Base-by-base conservation (phyloP, 352 stramenopile species). In the Nothophytophthora sp. region DNA sequence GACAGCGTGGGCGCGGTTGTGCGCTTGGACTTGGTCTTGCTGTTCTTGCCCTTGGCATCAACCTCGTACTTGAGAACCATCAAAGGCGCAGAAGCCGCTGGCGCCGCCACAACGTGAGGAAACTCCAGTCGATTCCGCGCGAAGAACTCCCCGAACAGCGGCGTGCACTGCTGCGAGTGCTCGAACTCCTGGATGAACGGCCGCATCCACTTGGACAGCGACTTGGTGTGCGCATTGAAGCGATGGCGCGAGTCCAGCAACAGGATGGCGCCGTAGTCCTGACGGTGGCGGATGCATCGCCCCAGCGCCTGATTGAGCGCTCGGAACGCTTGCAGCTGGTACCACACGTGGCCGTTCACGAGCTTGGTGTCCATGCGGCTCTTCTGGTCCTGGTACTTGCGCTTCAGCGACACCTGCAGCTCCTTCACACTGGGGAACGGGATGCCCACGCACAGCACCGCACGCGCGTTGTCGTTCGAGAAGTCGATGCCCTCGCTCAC, bases 401-500 rank as follows among this genome's bases (percentile, higher is more conserved):
- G 81, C 59, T 95, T 95, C 22, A 95, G 56, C 19, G 57, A 73
- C 2, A 95, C 75, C 51, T 95, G 85, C 9, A 92, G 81, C 75
- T 99, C 97, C 60, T 97, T 95, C 7, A 96, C 82, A 15, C 92
- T 97, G 10, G 97, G 91, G 73, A 98, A 99, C n/a, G 98, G 97
- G 33, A 99, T 95, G 2, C 98, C 98, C 18, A 98, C 98, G n/a
- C 98, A 96, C 15, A 99, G 75, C 11, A 99, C 97, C 15, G 87
- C 87, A 25, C 97, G 81, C 8, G 96, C 98, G 60, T 98, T 98
- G 29, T 98, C 81, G 70, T 99, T 97, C 11, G 85, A 91, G 62
- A 99, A 99, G 70, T 99, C 97, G 40, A 99, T 98, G 20, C 97
- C 97, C 65, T 99, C 97, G 54, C 87, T 98, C 29, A 99, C 96